These are phyloP conservation scores for Gossypium aridum DNA, from an alignment of 441 rosid genomes.

Conservation along the genomic window DNA sequence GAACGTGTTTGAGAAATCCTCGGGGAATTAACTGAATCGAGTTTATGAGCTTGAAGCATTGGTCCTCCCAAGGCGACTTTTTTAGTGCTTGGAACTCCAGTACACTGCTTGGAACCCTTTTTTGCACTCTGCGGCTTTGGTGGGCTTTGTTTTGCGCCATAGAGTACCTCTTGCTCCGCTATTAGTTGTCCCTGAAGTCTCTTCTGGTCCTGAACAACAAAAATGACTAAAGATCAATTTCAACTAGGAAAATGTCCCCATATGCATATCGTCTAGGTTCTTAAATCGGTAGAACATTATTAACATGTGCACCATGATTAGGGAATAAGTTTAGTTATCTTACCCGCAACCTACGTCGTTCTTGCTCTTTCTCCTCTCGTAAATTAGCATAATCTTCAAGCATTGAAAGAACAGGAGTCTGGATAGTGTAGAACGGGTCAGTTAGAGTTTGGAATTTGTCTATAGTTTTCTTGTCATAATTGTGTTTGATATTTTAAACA, in stretches of 20 bases:
- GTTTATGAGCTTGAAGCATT: conserved; percentile 19
- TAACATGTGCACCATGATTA: background rate
- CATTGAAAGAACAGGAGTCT: conserved; percentile 82
- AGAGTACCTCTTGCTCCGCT: conserved; percentile 77
- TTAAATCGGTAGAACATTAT: background rate
- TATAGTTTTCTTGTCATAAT: no score
- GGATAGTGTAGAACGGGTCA: conserved; percentile 12
- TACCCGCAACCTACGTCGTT: conserved; percentile 86
- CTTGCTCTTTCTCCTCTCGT: conserved; percentile 90
- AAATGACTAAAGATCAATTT: conserved; percentile 12
- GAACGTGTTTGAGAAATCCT: conserved; percentile 29
- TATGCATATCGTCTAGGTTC: background rate
- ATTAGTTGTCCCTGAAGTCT: conserved; percentile 78
- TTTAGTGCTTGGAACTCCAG: conserved; percentile 49
- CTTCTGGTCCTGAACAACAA: conserved; percentile 65
- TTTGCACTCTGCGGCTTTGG: conserved; percentile 52
- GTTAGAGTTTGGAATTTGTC: background rate
- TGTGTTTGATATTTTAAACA: no score
- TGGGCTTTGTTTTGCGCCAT: conserved; percentile 77
- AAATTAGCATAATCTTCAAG: conserved; percentile 74
- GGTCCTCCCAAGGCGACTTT: conserved; percentile 59
- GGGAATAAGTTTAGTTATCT: background rate
- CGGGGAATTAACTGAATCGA: conserved; percentile 25
- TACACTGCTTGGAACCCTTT: conserved; percentile 56
- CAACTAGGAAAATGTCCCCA: background rate